Evolutionary conservation across 1,284 basidiomycete genomes (phyloP), one percentile per base, ranked within the genome.

Genomic region (Melampsora americana): DNA sequence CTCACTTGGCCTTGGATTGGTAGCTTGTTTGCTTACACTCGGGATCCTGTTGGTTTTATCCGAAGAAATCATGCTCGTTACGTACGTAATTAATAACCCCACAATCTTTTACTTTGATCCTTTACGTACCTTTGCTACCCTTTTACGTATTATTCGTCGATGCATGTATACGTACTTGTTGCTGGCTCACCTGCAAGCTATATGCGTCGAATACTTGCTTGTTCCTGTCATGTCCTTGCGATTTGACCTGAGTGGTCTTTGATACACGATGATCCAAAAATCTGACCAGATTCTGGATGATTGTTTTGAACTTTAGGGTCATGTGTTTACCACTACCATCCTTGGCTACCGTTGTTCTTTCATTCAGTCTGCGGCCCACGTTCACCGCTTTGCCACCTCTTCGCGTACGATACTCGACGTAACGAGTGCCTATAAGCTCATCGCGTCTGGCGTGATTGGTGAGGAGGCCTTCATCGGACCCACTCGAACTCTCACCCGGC

Each of bases 401-500:
- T 56, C 73, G 20, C 50, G 73, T 44, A 75, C 66, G n/a, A 66
- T 75, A 39, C 48, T 75, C 44, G 66, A 75, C 66, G 44, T 75
- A 14, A 75, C 73, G 9, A 56, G 39, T 11, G 73, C 73, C 42
- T 75, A 75, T 44, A 75, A 75, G 30, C 50, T 75, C 23, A 75
- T 75, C 48, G 73, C 73, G 7, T 56, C 66, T 59, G 64, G 64
- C 14, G 39, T 75, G 0, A 67, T 75, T 30, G 73, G 73, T 35
- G 56, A 67, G 60, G 73, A 75, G 32, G 73, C 73, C n/a, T 75
- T 75, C 42, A 61, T 75, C 53, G 73, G 73, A 26, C 73, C 66
- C 39, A 75, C 73, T 14, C 66, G 61, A 56, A 61, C 67, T 46
- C 66, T 74, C 50, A 48, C 64, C 14, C 71, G 66, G 66, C 50